Percentiles rank a stretch among this genome's conserved stretches.
phyloP scores from a whole-genome alignment of 176 grass and related monocot genomes.

The Juncus inflexus region DNA sequence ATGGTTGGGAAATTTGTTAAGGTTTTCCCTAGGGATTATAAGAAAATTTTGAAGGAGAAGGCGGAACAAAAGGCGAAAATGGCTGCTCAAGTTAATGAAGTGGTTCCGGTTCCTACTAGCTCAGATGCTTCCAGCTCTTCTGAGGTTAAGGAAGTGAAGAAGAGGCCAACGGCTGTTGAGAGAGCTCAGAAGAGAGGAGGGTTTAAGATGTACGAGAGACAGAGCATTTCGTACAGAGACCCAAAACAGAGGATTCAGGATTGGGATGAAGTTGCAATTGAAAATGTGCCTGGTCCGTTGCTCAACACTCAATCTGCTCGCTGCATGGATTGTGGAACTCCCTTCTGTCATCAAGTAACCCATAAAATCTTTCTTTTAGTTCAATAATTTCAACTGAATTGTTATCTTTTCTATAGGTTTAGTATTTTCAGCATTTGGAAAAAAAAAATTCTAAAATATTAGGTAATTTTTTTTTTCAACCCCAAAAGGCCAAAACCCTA shows the following conservation, averaged over 20 bases:
- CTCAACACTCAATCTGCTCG: conserved; percentile 92
- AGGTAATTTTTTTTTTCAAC: too few relatives aligned
- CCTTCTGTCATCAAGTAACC: conserved; percentile 95
- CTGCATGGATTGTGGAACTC: conserved; percentile 99
- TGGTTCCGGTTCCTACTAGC: conserved; percentile 37
- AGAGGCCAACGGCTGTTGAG: conserved; percentile 55
- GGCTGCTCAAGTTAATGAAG: conserved; percentile 29
- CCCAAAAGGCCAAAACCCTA: too few relatives aligned
- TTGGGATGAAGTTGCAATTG: conserved; percentile 89
- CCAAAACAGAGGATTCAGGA: conserved; percentile 66
- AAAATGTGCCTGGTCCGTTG: conserved; percentile 72
- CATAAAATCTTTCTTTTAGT: background rate
- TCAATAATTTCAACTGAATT: too few relatives aligned
- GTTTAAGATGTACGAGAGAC: conserved; percentile 83
- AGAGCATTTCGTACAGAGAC: conserved; percentile 77
- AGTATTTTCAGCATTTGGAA: too few relatives aligned
- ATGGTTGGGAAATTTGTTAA: conserved; percentile 85
- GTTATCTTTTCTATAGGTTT: too few relatives aligned
- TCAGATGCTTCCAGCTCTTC: conserved; percentile 33
- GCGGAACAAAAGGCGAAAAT: conserved; percentile 39
- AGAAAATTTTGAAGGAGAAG: conserved; percentile 74
- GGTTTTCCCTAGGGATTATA: conserved; percentile 92
- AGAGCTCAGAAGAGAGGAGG: conserved; percentile 73
- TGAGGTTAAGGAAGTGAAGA: conserved; percentile 18
- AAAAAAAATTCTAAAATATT: too few relatives aligned